Conservation (phyloP, 192 early-diverging fungal species). For the Linnemannia elongata region DNA sequence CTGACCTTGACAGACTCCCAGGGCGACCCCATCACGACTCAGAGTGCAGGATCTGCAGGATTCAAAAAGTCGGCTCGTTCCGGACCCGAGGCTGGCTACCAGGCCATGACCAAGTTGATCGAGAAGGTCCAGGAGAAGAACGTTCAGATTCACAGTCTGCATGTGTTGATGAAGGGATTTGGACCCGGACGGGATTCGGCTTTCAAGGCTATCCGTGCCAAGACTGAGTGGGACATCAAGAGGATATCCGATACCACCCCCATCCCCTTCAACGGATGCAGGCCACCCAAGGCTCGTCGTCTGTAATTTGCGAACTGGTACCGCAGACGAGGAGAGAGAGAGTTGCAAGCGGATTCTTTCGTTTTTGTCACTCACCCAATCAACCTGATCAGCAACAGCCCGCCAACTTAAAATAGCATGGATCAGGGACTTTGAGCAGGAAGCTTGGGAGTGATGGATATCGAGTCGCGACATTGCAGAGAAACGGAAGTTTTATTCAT, state of each 20-base stretch:
- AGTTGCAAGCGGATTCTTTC: not conserved
- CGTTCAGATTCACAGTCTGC: slow-evolving; percentile 72
- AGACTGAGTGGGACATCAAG: slow-evolving; percentile 81
- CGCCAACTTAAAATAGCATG: not conserved
- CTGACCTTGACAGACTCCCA: slow-evolving; percentile 80
- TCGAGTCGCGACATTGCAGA: not conserved
- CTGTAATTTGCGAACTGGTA: slow-evolving; percentile 66
- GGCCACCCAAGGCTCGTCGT: slow-evolving; percentile 90
- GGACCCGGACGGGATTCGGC: slow-evolving; percentile 93
- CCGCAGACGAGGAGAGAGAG: not conserved
- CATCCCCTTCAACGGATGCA: slow-evolving; percentile 90
- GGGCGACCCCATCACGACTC: slow-evolving; percentile 78
- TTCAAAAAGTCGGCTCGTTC: slow-evolving; percentile 92
- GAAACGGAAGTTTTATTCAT: not conserved
- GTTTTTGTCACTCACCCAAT: not conserved
- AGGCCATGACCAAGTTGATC: slow-evolving; percentile 81
- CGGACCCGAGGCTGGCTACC: slow-evolving; percentile 93
- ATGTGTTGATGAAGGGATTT: slow-evolving; percentile 90
- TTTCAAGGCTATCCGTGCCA: slow-evolving; percentile 84
- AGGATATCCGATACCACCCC: slow-evolving; percentile 92
- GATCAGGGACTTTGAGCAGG: not conserved
- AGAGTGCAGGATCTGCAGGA: slow-evolving; percentile 86
- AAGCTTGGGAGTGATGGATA: not conserved
- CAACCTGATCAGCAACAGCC: not conserved
- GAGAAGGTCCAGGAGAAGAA: slow-evolving; percentile 77